Conservation (phyloP, 2,329 filamentous ascomycete species). For the Colletotrichum limetticola region DNA sequence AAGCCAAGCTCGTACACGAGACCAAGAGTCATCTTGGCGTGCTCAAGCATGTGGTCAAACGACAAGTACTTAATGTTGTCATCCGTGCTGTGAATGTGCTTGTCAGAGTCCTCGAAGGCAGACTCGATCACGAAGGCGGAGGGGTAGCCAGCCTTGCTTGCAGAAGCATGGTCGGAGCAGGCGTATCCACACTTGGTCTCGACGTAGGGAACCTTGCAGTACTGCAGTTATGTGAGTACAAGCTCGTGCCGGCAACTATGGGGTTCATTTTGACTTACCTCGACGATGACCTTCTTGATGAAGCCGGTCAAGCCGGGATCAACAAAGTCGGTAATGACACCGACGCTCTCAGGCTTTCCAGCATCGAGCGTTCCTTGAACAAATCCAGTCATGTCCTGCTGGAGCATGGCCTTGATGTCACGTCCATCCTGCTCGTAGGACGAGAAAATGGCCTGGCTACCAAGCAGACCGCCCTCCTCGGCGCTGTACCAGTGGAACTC, state of each 20-base stretch:
- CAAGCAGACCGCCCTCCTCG: conserved; percentile 87
- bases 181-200: conserved; percentile 92
- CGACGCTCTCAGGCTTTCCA: conserved; percentile 85
- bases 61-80: conserved; percentile 78
- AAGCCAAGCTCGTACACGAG: conserved; percentile 87
- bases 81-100: conserved; percentile 76
- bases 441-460: conserved; percentile 89
- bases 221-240: conserved; percentile 55
- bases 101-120: conserved; percentile 72
- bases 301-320: conserved; percentile 85
- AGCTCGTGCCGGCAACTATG: conserved; percentile 19
- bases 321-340: conserved; percentile 93
- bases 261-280: conserved; percentile 51
- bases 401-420: conserved; percentile 94
- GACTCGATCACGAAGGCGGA: conserved; percentile 82
- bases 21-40: conserved; percentile 85
- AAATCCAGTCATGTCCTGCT: conserved; percentile 98
- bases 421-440: conserved; percentile 78
- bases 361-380: conserved; percentile 84
- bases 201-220: conserved; percentile 89
- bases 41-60: conserved; percentile 93
- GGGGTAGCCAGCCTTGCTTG: conserved; percentile 79
- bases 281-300: conserved; percentile 87
- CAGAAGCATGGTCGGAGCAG: conserved; percentile 80
- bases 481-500: conserved; percentile 98